Evolutionary conservation across 2,329 filamentous ascomycete species (phyloP), one percentile per base, ranked within the genome.

Genomic region (Monosporascus ibericus): DNA sequence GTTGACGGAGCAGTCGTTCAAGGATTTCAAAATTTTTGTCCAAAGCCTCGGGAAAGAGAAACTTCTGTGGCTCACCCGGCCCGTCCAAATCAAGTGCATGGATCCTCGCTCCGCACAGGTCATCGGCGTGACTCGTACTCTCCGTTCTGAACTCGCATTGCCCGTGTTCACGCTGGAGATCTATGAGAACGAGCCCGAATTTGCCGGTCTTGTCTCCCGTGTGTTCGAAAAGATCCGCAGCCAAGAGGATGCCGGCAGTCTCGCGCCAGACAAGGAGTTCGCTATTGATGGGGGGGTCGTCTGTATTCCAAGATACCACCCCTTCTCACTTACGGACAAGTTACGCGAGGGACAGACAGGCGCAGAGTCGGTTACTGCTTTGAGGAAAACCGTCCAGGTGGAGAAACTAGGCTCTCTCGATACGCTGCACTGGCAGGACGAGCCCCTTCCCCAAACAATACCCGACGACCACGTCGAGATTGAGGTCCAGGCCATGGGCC

Each of bases 51-150:
- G 20, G 37, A 53, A 54, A 49, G 54, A 59, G 1, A 54, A 52
- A 5, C 42, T 69, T 37, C 57, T 71, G 5, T 71, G 69, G 69
- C 53, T 70, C 6, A 68, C 68, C 1, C 59, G 55, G 1, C 59
- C 63, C 0, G 55, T 57, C 5, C 67, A 70, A 37, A 55, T 67
- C 3, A 36, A 50, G 2, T 69, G 65, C 46, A 22, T 27, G 6
- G 60, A 67, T 18, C 68, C 69, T 0, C 51, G 55, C 1, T 64
- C 61, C 11, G 65, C 67, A 1, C 58, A 61, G 6, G 55, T 61
- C 39, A 52, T 71, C 36, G 69, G 69, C 2, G 49, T 59, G 0
- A 60, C 63, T 1, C 60, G 69, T 3, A 66, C 62, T 5, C 50
- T 70, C 5, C 63, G 68, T 6, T 58, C 53, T n/a, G 69, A 72